Conservation (phyloP, 1,284 basidiomycete species). For the Ustilago lituana region DNA sequence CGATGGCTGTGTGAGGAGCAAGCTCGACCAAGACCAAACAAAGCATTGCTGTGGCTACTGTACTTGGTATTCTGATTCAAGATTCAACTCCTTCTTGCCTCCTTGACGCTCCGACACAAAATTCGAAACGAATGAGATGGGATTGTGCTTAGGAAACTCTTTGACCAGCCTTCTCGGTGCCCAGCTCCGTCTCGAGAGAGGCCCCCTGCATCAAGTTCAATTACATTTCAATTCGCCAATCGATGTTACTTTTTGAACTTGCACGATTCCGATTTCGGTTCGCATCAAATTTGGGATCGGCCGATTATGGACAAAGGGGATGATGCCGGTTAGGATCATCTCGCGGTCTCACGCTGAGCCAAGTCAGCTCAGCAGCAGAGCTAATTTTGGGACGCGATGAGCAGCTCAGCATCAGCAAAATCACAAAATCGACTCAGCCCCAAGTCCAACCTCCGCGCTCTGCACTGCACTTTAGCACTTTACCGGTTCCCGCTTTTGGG, state of each 20-base stretch:
- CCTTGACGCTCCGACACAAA: not conserved
- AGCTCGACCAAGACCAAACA: too few relatives aligned
- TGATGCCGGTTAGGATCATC: not conserved
- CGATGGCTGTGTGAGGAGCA: too few relatives aligned
- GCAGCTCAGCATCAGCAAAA: constrained; percentile 9
- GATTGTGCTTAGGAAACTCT: not conserved
- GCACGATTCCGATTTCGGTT: not conserved
- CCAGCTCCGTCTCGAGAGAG: not conserved
- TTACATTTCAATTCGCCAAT: constrained; percentile 1
- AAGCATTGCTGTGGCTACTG: not conserved
- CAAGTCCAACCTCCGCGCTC: too few relatives aligned
- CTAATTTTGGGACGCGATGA: constrained; percentile 7
- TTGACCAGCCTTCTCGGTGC: too few relatives aligned
- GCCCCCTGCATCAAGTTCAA: too few relatives aligned
- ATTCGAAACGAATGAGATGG: not conserved
- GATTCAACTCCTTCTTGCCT: not conserved
- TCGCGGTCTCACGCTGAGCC: too few relatives aligned
- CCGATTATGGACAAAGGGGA: constrained; percentile 7
- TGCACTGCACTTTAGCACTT: too few relatives aligned
- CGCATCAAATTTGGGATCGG: constrained; percentile 6
- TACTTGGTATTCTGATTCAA: not conserved
- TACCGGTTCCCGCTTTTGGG: constrained; percentile 1
- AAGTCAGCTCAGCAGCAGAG: not conserved
- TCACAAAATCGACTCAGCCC: constrained; percentile 19
- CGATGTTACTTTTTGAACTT: not conserved